Evolutionary conservation across 1,284 basidiomycete species (phyloP).

Genomic region (Chalciporus sp.): DNA sequence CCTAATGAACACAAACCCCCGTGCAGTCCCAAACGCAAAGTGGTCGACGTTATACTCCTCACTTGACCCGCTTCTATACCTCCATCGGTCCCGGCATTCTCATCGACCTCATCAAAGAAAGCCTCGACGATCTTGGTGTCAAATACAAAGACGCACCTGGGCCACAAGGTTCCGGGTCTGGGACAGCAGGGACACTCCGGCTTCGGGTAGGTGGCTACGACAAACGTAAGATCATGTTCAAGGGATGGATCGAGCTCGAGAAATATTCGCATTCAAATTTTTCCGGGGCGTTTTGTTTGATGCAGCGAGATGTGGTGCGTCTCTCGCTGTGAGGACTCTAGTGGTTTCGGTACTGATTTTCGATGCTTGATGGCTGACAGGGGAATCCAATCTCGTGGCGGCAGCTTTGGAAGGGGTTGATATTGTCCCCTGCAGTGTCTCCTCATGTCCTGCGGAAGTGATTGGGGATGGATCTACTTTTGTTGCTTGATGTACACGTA

Average conservation of each 20-base stretch:
- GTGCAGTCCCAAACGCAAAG: constrained; percentile 75
- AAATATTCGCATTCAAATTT: constrained; percentile 46
- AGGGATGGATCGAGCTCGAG: constrained; percentile 73
- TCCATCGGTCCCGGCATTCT: constrained; percentile 54
- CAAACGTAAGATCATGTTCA: constrained; percentile 58
- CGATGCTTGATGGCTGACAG: constrained; percentile 35
- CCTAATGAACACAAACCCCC: background rate
- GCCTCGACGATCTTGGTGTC: constrained; percentile 50
- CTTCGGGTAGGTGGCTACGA: constrained; percentile 69
- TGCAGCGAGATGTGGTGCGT: constrained; percentile 64
- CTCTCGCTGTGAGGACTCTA: background rate
- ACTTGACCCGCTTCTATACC: constrained; percentile 79
- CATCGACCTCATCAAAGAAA: constrained; percentile 52
- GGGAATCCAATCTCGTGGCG: constrained; percentile 78
- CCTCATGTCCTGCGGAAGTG: constrained; percentile 54
- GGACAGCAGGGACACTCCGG: constrained; percentile 33
- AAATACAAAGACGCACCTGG: constrained; percentile 48
- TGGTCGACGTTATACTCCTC: constrained; percentile 66
- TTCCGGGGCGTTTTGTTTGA: constrained; percentile 64
- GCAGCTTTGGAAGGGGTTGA: constrained; percentile 66
- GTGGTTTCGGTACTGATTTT: background rate
- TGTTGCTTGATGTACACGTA: background rate
- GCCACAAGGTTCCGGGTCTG: constrained; percentile 2
- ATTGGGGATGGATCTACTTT: background rate
- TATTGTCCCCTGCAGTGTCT: constrained; percentile 49